Base-by-base conservation (phyloP, 208 protist species). In the Acanthamoeba culbertsoni region DNA sequence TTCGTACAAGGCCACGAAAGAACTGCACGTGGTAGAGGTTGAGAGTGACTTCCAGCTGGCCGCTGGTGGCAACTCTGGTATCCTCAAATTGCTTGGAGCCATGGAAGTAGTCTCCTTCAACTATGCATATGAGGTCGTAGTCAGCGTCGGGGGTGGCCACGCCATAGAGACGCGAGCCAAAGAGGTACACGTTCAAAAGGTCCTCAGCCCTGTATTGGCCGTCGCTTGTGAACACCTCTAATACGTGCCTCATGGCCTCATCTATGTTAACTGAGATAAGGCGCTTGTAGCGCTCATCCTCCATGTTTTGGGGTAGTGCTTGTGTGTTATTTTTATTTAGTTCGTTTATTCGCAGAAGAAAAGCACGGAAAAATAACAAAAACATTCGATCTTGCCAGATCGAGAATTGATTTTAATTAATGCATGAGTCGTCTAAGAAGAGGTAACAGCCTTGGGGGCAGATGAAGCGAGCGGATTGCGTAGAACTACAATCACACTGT, bases 401-500 rank as follows among this genome's bases (percentile, higher is more conserved):
- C n/a, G n/a, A n/a, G n/a, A n/a, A n/a, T n/a, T n/a, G n/a, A n/a
- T n/a, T n/a, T n/a, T n/a, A n/a, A n/a, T n/a, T n/a, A n/a, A n/a
- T n/a, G n/a, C n/a, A n/a, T 75, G 4, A 35, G n/a, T 75, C 6
- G 14, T 86, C 42, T 55, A 55, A 26, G 7, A 14, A 28, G 45
- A 7, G 43, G 35, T 23, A 43, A 84, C 45, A 28, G 63, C 10
- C 40, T 79, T 79, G 42, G 42, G 68, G 42, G 68, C 35, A 42
- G 65, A 16, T 40, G 68, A 45, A 20, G 31, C 89, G 31, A 91
- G 94, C 55, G 97, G 98, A 86, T 99, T 98, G 93, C 98, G 98
- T 14, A 99, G 97, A 84, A 99, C 97, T 51, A 99, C 97, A 77
- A 99, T 99, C 55, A 99, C 99, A 14, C 98, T 99, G 95, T 99